Conservation (phyloP, 2,329 filamentous ascomycete species). For the Pestalotiopsis fici region DNA sequence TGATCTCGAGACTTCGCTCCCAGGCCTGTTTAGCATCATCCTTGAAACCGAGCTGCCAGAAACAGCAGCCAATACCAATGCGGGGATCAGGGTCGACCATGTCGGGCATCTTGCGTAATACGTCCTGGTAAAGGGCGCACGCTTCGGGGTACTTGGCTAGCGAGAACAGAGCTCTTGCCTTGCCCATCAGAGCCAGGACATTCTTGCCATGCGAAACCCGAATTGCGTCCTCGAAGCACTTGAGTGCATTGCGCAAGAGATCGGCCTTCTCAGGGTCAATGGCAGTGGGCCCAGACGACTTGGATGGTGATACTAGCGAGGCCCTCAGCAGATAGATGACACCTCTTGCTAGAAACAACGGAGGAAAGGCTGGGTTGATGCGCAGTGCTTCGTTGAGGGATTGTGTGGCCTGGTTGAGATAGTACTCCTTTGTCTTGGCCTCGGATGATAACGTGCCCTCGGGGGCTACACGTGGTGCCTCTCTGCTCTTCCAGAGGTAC, state of each 20-base stretch:
- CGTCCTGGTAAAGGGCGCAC: constrained; percentile 82
- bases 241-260: constrained; percentile 80
- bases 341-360: constrained; percentile 87
- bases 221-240: constrained; percentile 93
- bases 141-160: constrained; percentile 85
- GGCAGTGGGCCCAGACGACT: constrained; percentile 60
- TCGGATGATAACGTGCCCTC: constrained; percentile 69
- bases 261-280: constrained; percentile 76
- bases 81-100: constrained; percentile 91
- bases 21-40: constrained; percentile 89
- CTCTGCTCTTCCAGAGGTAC: constrained; percentile 84
- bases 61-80: constrained; percentile 93
- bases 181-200: constrained; percentile 89
- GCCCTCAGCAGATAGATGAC: constrained; percentile 87
- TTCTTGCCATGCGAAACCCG: constrained; percentile 84
- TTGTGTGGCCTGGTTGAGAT: constrained; percentile 85
- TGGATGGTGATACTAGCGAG: constrained; percentile 77
- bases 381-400: constrained; percentile 94
- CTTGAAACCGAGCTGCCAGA: constrained; percentile 95
- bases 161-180: constrained; percentile 83
- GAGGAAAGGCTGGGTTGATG: constrained; percentile 89
- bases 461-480: constrained; percentile 65
- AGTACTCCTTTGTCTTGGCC: constrained; percentile 89
- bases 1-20: constrained; percentile 83
- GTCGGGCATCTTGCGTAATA: constrained; percentile 81